A percentile compares a stretch with the other conserved stretches of the same genome.
Evolutionary conservation across 345 rosid genomes (phyloP).

Genomic region (Excoecaria cochinchinensis): DNA sequence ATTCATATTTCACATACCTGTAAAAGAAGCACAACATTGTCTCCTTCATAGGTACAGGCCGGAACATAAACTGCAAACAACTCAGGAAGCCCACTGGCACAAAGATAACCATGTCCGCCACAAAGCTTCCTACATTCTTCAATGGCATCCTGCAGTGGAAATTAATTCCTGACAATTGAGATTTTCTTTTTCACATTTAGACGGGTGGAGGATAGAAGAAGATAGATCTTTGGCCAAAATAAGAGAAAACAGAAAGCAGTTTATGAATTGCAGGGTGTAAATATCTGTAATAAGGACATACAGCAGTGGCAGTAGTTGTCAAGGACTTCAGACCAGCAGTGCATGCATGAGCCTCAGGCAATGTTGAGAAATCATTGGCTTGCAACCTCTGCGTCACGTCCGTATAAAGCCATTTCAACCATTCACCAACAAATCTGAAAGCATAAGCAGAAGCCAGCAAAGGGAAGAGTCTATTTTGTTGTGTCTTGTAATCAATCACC

Average conservation of each 20-base stretch:
- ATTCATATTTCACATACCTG: conserved; percentile 50
- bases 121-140: conserved; percentile 98
- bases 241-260: neutral
- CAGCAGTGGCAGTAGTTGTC: conserved; percentile 91
- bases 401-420: conserved; percentile 91
- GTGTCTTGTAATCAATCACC: conserved; percentile 98
- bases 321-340: conserved; percentile 98
- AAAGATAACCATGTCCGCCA: conserved; percentile 98
- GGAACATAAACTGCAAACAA: conserved; percentile 94
- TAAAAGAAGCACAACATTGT: conserved; percentile 81
- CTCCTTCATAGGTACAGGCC: conserved; percentile 98
- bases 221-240: neutral
- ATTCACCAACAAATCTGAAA: conserved; percentile 94
- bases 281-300: conserved; percentile 34
- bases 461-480: conserved; percentile 94
- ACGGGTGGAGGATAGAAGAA: neutral
- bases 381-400: conserved; percentile 89
- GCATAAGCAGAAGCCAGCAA: conserved; percentile 99
- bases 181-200: neutral
- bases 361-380: conserved; percentile 83
- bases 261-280: neutral
- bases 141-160: conserved; percentile 71
- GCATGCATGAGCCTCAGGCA: conserved; percentile 99
- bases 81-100: conserved; percentile 95
- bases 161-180: neutral